These are phyloP conservation scores for Kodamaea kakaduensis DNA, from an alignment of 805 yeast species.

Conservation along the genomic window DNA sequence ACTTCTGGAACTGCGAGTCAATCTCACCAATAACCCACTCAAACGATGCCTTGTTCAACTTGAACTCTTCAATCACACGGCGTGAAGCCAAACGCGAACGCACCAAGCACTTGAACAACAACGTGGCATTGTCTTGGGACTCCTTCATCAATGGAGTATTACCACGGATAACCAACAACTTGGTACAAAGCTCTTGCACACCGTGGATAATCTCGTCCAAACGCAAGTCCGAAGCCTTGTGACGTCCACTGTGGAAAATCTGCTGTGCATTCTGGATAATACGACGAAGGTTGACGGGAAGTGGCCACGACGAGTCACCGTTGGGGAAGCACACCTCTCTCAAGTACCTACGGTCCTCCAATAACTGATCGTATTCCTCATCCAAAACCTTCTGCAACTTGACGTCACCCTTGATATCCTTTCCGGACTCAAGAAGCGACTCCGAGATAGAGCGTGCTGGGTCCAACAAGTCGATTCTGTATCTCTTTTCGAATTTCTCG, in stretches of 20 bases:
- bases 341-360: slow-evolving; percentile 71
- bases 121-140: slow-evolving; percentile 90
- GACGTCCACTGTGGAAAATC: slow-evolving; percentile 88
- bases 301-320: slow-evolving; percentile 96
- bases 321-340: slow-evolving; percentile 79
- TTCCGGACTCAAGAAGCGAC: slow-evolving; percentile 78
- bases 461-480: slow-evolving; percentile 82
- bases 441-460: slow-evolving; percentile 59
- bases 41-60: slow-evolving; percentile 78
- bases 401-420: slow-evolving; percentile 86
- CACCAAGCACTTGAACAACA: slow-evolving; percentile 83
- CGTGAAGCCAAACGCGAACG: slow-evolving; percentile 90
- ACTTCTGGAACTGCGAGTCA: slow-evolving; percentile 87
- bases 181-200: slow-evolving; percentile 64
- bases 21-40: slow-evolving; percentile 96
- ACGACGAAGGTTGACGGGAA: slow-evolving; percentile 96
- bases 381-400: slow-evolving; percentile 78
- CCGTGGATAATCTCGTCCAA: slow-evolving; percentile 73
- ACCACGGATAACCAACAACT: slow-evolving; percentile 79
- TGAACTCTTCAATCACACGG: slow-evolving; percentile 87
- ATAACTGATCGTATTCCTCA: slow-evolving; percentile 75
- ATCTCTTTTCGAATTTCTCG: slow-evolving; percentile 73
- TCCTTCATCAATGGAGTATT: slow-evolving; percentile 65
- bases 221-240: slow-evolving; percentile 85
- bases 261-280: slow-evolving; percentile 96